Conservation (phyloP, 83 land plant genomes). For the Isoetes engelmannii region DNA sequence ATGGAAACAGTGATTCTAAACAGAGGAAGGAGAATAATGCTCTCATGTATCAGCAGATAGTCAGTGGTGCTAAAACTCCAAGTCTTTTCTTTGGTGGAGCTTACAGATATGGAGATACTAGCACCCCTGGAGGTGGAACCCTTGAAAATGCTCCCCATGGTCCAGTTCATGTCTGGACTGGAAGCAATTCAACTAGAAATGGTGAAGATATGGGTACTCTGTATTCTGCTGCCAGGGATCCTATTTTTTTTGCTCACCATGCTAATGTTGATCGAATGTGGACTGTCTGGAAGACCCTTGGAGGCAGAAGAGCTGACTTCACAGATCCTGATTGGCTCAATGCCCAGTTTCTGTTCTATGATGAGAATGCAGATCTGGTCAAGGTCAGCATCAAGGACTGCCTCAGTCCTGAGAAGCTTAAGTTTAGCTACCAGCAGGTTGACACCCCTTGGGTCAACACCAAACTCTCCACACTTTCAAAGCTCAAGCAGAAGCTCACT, state of each 20-base stretch:
- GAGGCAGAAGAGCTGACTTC: neutral
- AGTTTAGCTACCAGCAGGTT: neutral
- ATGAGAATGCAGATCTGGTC: slow-evolving; percentile 13
- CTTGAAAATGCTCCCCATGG: slow-evolving; percentile 53
- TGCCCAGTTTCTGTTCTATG: slow-evolving; percentile 10
- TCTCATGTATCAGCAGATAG: slow-evolving; percentile 58
- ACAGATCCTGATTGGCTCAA: slow-evolving; percentile 17
- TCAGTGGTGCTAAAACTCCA: slow-evolving; percentile 32
- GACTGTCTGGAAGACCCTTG: slow-evolving; percentile 13
- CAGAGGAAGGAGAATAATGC: slow-evolving; percentile 32
- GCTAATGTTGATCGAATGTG: neutral
- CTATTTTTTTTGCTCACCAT: too few species aligned
- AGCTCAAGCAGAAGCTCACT: too few species aligned
- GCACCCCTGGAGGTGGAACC: slow-evolving; percentile 46
- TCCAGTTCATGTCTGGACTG: slow-evolving; percentile 34
- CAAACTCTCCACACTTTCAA: neutral
- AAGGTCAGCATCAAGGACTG: neutral
- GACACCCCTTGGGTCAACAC: neutral
- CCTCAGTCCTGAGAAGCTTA: neutral
- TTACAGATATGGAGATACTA: slow-evolving; percentile 40
- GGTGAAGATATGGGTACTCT: neutral
- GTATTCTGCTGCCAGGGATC: too few species aligned
- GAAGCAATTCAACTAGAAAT: neutral
- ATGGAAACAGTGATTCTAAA: neutral
- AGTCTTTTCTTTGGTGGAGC: slow-evolving; percentile 46